Percentiles rank a stretch among this genome's conserved stretches.
These are phyloP conservation scores for Leptosphaerulina australis DNA, from an alignment of 2,329 filamentous ascomycete species.

Conservation along the genomic window DNA sequence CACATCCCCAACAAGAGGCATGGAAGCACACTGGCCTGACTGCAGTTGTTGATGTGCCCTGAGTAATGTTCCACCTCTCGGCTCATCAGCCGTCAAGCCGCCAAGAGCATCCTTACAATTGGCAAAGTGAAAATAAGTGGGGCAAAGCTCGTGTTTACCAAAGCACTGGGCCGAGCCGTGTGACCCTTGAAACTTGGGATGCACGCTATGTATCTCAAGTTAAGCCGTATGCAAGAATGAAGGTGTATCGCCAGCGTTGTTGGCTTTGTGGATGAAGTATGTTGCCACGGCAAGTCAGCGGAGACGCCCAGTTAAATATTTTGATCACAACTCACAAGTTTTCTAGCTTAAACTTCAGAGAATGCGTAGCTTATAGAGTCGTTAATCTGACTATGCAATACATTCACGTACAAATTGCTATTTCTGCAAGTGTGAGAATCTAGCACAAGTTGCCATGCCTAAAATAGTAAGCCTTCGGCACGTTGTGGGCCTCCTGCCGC, in stretches of 20 bases:
- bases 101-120: background rate
- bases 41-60: no score
- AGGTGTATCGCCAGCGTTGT: background rate
- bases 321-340: background rate
- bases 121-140: background rate
- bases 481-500: background rate
- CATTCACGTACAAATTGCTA: background rate
- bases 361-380: no score
- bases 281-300: background rate
- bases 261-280: background rate
- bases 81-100: background rate
- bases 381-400: background rate
- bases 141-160: background rate
- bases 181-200: background rate
- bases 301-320: background rate
- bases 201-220: background rate
- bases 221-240: background rate
- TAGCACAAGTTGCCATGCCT: no score
- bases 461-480: no score
- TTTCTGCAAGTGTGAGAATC: background rate
- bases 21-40: no score
- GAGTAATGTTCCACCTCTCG: background rate
- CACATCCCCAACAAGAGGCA: no score
- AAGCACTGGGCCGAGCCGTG: slow-evolving; percentile 1
- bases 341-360: background rate